Base-by-base conservation (phyloP, 306 rosid genomes). In the Acacia melanoxylon region DNA sequence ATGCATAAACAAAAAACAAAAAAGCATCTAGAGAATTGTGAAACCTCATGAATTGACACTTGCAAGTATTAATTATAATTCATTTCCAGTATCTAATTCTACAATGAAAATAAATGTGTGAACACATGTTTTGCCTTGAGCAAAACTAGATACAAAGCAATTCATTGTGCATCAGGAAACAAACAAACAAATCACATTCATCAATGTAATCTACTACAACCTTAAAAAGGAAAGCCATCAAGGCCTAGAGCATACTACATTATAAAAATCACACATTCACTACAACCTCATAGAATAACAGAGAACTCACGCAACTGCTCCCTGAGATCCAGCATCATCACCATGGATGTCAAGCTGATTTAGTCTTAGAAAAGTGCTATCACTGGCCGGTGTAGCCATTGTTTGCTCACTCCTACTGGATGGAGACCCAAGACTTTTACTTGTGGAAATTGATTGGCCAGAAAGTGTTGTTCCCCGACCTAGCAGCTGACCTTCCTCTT, bases 351-450 rank as follows among this genome's bases (percentile, higher is more conserved):
- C 95, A 27, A 90, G 95, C 78, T 90, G 87, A 79, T 89, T 91
- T 58, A 92, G 82, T 83, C 93, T 87, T 82, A 86, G 84, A 68
- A 86, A 83, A 31, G 89, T 84, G 84, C 63, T 91, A 35, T 92
- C 95, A 80, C 91, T 87, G 45, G 91, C 94, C 2, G 94, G 94
- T 10, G 97, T 91, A 19, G 94, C 88, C 93, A 89, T 92, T 77
- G 98, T 92, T 89, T 92, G 94, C 91, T 92, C 97, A 76, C 97
- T 91, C 58, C 97, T 90, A 87, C 97, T 90, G 52, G 98, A 93
- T 1, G 98, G 98, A 1, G 95, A 88, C 15, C 98, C 99, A 4
- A 89, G 88, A 80, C 99, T 95, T 69, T 98, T 90, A 83, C 97
- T 93, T 62, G 94, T 93, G 13, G 98, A 95, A 49, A 89, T 93